These are phyloP conservation scores for Aphanocladium album DNA, from an alignment of 2,329 filamentous ascomycete species.

Conservation along the genomic window DNA sequence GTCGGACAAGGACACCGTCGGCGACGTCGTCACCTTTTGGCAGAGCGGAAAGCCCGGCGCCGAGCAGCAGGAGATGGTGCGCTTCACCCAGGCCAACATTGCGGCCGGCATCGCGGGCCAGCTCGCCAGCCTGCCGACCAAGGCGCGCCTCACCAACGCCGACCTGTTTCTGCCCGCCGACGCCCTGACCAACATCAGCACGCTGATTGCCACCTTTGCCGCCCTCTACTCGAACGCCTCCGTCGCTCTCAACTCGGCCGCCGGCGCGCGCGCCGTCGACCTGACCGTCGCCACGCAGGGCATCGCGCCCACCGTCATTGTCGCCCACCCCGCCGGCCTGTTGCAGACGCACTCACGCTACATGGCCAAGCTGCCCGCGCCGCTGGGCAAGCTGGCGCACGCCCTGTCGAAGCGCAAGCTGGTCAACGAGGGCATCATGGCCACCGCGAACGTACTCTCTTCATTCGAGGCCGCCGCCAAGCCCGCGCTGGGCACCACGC, in stretches of 20 bases:
- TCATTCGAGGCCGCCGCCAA: slow-evolving; percentile 52
- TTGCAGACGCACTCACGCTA: slow-evolving; percentile 61
- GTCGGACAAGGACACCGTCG: slow-evolving; percentile 40
- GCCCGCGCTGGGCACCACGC: slow-evolving; percentile 54
- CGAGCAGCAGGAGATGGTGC: slow-evolving; percentile 61
- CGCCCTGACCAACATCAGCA: slow-evolving; percentile 72
- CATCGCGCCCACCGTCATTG: slow-evolving; percentile 75
- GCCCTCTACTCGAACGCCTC: slow-evolving; percentile 82
- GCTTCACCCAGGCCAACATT: slow-evolving; percentile 80
- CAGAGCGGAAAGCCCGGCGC: slow-evolving; percentile 42
- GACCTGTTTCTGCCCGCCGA: slow-evolving; percentile 86
- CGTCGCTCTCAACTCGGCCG: slow-evolving; percentile 82
- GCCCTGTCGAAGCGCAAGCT: slow-evolving; percentile 67
- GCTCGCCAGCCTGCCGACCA: slow-evolving; percentile 67
- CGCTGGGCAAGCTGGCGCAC: slow-evolving; percentile 63
- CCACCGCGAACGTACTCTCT: slow-evolving; percentile 46
- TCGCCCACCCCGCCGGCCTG: slow-evolving; percentile 71
- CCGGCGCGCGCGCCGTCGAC: slow-evolving; percentile 62
- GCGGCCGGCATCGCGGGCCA: slow-evolving; percentile 79
- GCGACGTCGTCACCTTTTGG: slow-evolving; percentile 64
- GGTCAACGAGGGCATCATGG: slow-evolving; percentile 64
- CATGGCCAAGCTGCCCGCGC: slow-evolving; percentile 53
- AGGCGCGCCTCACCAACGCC: slow-evolving; percentile 64
- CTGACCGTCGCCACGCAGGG: slow-evolving; percentile 67
- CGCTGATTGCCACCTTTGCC: slow-evolving; percentile 72